Evolutionary conservation across 139 green algal species (phyloP), one percentile per base, ranked within the genome.

Genomic region (Chlamydomonas asymmetrica): DNA sequence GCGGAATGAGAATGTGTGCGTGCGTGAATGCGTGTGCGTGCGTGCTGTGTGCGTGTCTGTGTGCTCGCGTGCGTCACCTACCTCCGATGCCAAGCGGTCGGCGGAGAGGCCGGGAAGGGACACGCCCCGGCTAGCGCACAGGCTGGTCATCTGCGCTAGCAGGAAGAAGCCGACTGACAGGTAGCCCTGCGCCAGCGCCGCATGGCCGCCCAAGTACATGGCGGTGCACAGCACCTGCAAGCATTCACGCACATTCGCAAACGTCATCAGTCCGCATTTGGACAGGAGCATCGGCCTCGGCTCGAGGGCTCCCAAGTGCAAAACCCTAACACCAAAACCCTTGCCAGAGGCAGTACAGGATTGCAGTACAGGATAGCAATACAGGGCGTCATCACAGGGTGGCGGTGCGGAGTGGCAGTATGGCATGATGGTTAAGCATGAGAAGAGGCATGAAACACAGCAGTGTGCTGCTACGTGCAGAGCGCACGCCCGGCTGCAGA

Each of bases 181-280:
- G 8, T 7, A 59, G n/a, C 69, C 69, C 69, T 66, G 54, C 69
- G 66, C 69, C 56, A 75, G 69, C 25, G 69, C 69, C 56, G 32
- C 49, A 16, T 67, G 69, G 5, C 39, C 69, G 9, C 69, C 69
- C 38, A 59, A 3, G 69, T 66, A 75, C 10, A 29, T 16, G 0
- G 69, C 69, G 8, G n/a, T 5, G 0, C 23, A 10, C 39, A 75
- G 66, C 39, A 67, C 69, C 38, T n/a, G 4, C 10, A 4, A 5
- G 54, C 69, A 75, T 29, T 45, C 20, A n/a, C 22, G 56, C 2
- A 27, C 10, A 3, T 4, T 29, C 39, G 54, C 66, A 56, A 3
- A 39, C 54, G 29, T 7, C 25, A 18, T 54, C 13, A 0, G 20
- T 6, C 56, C 66, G 69, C 54, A 54, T 74, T 50, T n/a, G 7